phyloP scores from a whole-genome alignment of 2,329 filamentous ascomycete species.

The Myriosclerotinia scirpicola region DNA sequence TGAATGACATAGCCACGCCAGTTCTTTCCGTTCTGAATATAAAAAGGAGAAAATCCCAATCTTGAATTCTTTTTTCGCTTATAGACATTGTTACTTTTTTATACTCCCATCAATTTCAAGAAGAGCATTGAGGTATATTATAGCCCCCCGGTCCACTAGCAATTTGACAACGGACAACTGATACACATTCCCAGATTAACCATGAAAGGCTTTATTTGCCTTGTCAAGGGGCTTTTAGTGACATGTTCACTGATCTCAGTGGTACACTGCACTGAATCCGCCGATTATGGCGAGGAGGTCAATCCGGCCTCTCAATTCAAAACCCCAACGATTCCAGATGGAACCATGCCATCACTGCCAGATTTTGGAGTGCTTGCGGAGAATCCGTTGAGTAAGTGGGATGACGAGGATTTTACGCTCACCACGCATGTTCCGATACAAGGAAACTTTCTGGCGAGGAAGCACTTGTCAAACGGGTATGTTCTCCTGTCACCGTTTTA shows the following conservation, averaged over 20 bases:
- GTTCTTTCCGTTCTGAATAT: no score
- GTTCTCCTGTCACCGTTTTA: neutral
- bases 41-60: neutral
- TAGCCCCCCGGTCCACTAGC: no score
- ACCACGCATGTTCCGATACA: slow-evolving; percentile 22
- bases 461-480: slow-evolving; percentile 29
- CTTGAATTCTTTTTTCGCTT: neutral
- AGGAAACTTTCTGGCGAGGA: slow-evolving; percentile 26
- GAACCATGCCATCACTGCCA: slow-evolving; percentile 14
- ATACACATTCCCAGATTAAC: neutral
- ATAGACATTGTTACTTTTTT: neutral
- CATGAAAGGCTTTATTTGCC: neutral
- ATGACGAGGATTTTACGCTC: slow-evolving; percentile 19
- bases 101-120: neutral
- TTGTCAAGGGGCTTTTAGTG: neutral
- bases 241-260: neutral
- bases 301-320: slow-evolving; percentile 25
- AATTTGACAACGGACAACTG: neutral
- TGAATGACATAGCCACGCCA: no score
- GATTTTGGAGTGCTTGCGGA: slow-evolving; percentile 21
- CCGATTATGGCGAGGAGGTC: slow-evolving; percentile 20
- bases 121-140: neutral
- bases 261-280: neutral
- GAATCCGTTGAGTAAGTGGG: slow-evolving; percentile 9
- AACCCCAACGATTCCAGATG: slow-evolving; percentile 24